These are phyloP conservation scores for Fragaria vesca DNA, from an alignment of 306 rosid species.

Conservation along the genomic window DNA sequence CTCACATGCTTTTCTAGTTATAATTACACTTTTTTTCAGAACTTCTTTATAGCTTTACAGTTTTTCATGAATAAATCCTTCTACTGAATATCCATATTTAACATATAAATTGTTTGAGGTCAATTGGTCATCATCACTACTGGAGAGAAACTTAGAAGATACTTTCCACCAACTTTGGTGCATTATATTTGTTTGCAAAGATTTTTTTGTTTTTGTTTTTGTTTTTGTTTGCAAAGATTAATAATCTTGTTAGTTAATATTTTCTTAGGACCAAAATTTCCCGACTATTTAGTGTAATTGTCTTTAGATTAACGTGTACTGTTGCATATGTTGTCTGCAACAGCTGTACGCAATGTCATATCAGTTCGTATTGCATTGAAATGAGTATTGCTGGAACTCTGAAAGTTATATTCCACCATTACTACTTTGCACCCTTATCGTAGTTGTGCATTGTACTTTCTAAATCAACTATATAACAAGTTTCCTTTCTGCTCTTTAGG, in stretches of 20 bases:
- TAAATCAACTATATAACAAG: not conserved
- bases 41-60: not conserved
- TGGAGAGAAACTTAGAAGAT: not conserved
- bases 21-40: not conserved
- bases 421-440: not conserved
- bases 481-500: slow-evolving; percentile 20
- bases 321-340: not conserved
- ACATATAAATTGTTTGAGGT: not conserved
- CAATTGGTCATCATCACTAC: not conserved
- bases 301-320: not conserved
- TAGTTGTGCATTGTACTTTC: not conserved
- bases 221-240: not conserved
- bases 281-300: not conserved
- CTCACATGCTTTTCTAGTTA: not conserved
- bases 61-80: not conserved
- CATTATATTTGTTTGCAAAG: not conserved
- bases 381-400: not conserved
- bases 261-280: not conserved
- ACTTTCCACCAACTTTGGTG: not conserved
- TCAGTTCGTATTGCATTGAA: not conserved
- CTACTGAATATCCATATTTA: not conserved
- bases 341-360: not conserved
- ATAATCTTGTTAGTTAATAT: not conserved
- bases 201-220: too few relatives aligned
- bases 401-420: not conserved